These are phyloP conservation scores for Verticillium dahliae DNA, from an alignment of 2,329 filamentous ascomycete species.

Conservation along the genomic window DNA sequence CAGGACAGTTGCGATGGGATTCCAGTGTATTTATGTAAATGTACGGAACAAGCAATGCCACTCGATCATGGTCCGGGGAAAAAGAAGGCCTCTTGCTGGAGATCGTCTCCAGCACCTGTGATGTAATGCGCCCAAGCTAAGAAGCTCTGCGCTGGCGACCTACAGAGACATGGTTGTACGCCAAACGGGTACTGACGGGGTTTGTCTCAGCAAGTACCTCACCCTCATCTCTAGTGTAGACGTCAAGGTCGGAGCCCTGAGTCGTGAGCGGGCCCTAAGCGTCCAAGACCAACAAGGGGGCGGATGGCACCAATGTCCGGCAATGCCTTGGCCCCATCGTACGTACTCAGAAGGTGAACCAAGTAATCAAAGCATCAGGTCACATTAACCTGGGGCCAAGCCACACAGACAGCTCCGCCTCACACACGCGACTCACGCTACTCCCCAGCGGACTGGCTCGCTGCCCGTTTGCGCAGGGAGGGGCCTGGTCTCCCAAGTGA, in stretches of 20 bases:
- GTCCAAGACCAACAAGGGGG: not conserved
- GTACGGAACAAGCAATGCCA: not conserved
- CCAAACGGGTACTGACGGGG: not conserved
- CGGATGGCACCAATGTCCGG: not conserved
- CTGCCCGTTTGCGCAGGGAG: not conserved
- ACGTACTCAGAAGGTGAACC: not conserved
- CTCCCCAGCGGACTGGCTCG: not conserved
- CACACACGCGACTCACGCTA: not conserved
- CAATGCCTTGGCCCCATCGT: slow-evolving; percentile 1
- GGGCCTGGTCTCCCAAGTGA: not conserved
- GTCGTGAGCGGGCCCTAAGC: not conserved
- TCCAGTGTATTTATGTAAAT: not conserved
- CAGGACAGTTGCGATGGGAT: not conserved
- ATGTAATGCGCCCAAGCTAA: slow-evolving; percentile 1
- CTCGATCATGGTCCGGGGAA: not conserved
- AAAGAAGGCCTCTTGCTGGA: not conserved
- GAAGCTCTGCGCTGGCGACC: not conserved
- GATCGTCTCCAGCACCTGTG: not conserved
- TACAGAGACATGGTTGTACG: not conserved
- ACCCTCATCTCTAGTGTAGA: not conserved
- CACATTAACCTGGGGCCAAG: not conserved
- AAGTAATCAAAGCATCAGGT: not conserved
- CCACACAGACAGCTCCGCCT: slow-evolving; percentile 1
- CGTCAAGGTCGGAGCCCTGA: not conserved
- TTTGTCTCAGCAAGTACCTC: not conserved